Base-by-base conservation (phyloP, 176 grass and related monocot genomes). In the Eragrostis curvula region DNA sequence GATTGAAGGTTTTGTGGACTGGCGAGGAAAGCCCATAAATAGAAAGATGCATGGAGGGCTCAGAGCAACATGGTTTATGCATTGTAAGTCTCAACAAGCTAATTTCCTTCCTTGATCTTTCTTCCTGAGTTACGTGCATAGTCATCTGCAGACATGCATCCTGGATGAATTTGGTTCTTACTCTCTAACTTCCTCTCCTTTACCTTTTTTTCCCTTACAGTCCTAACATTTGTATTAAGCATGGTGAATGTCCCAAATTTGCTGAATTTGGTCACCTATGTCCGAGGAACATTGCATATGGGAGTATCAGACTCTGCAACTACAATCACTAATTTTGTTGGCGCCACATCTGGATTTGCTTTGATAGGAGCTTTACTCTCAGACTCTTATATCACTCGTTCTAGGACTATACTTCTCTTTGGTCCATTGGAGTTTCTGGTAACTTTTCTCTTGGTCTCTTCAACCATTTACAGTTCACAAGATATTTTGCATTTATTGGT, bases 351-450 rank as follows among this genome's bases (percentile, higher is more conserved):
- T 29, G 90, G 80, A 18, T 95, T 92, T 74, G 42, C 84, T 82
- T 68, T 92, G 27, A 17, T 92, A 36, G 89, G 89, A 73, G 89
- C 92, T 72, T 92, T 95, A 66, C 52, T 95, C 70, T 95, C 87
- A 0, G 89, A 95, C 41, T 91, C 89, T 10, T 89, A 89, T 75
- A 92, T 92, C 53, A 80, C 81, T 48, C 84, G 89, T 15, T 95
- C 86, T 60, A 85, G 39, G 61, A 79, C 89, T 32, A 88, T 92
- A 56, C 87, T 89, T 75, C 67, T 95, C 21, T 88, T 95, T 75
- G 92, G 81, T 58, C 87, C 84, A 29, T 72, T 95, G 45, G 87
- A 85, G 81, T 79, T 92, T 83, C 67, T 95, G 89, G 92, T 95
- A 90, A 82, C 32, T 69, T 62, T 15, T 17, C 12, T 84, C n/a